Evolutionary conservation across 2,329 filamentous ascomycete species (phyloP).

Genomic region (Penicillium paneum): DNA sequence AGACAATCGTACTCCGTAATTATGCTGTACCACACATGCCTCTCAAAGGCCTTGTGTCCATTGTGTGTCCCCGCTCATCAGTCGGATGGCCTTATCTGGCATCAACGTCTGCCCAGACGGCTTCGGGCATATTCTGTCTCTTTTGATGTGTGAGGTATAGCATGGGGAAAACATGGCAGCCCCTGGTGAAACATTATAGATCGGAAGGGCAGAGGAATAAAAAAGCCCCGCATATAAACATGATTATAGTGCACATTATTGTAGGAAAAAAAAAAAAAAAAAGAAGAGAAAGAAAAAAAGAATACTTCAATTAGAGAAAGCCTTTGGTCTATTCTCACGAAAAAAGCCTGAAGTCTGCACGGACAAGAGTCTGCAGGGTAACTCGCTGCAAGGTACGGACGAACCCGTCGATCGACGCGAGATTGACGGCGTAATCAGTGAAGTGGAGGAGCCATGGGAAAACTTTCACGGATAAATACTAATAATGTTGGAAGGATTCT

Average conservation of each 20-base stretch:
- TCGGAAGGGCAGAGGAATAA: background rate
- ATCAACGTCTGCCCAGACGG: constrained; percentile 14
- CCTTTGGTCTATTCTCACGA: background rate
- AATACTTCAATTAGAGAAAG: background rate
- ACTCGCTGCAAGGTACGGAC: constrained; percentile 28
- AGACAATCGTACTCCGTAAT: background rate
- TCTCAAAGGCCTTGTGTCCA: constrained; percentile 12
- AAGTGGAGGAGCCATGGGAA: background rate
- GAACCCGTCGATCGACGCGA: constrained; percentile 25
- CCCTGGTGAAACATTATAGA: constrained; percentile 11
- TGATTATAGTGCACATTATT: background rate
- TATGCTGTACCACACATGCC: constrained; percentile 1
- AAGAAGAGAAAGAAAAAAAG: background rate
- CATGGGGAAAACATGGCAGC: constrained; percentile 6
- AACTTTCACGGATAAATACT: background rate
- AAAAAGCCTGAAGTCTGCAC: constrained; percentile 12
- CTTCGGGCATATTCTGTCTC: constrained; percentile 4
- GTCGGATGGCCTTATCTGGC: constrained; percentile 12
- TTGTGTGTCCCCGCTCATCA: constrained; percentile 1
- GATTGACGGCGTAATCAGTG: constrained; percentile 5
- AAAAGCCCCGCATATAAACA: background rate
- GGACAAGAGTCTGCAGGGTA: constrained; percentile 22
- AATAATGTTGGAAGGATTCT: background rate
- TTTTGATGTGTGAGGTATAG: background rate
- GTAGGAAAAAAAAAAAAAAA: too few relatives aligned